phyloP scores from a whole-genome alignment of 179 eudicot genomes.

The Carnegiea gigantea region DNA sequence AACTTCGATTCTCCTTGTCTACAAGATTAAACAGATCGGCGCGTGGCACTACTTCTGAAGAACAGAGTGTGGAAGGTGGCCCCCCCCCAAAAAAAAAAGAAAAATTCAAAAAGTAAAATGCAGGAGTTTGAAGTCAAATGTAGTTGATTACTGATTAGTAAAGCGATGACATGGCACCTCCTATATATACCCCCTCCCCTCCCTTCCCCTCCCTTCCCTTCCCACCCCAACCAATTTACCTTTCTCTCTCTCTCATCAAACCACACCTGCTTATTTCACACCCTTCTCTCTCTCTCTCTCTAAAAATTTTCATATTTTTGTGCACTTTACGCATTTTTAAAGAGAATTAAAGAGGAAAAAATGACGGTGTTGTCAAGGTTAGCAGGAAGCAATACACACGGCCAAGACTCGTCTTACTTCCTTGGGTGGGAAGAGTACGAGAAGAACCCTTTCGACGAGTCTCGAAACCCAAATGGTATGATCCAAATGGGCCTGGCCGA shows the following conservation, averaged over 20 bases:
- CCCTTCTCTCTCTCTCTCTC: neutral
- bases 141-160: too few species aligned
- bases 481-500: constrained; percentile 99
- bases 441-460: constrained; percentile 72
- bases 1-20: too few species aligned
- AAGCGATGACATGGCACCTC: too few species aligned
- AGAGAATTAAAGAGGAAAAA: constrained; percentile 2
- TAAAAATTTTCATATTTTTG: neutral
- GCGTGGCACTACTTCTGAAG: too few species aligned
- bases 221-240: constrained; percentile 1
- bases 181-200: neutral
- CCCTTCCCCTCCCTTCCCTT: neutral
- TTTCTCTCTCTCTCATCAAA: neutral
- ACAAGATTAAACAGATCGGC: too few species aligned
- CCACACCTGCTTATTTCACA: neutral
- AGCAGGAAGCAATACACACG: constrained; percentile 67
- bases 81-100: too few species aligned
- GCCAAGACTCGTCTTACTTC: constrained; percentile 96
- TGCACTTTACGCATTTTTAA: neutral
- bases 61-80: too few species aligned
- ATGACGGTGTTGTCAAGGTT: constrained; percentile 61
- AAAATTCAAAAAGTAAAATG: too few species aligned
- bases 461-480: constrained; percentile 65
- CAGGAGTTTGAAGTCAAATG: too few species aligned
- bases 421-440: constrained; percentile 95